These are phyloP conservation scores for Knoxdaviesia proteae DNA, from an alignment of 2,329 filamentous ascomycete species.

Conservation along the genomic window DNA sequence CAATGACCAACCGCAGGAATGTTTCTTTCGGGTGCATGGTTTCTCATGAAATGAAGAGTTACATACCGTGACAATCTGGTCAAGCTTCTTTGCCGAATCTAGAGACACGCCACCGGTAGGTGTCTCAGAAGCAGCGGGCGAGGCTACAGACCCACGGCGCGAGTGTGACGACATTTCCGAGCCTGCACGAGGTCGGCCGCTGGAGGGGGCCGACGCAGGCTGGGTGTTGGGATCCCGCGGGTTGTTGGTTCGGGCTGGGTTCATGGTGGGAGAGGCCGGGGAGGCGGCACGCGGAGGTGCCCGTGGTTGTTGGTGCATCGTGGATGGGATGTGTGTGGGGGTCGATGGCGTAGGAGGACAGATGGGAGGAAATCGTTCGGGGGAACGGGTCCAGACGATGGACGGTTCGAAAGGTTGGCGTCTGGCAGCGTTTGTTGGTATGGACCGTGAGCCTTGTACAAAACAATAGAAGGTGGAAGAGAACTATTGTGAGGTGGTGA, in stretches of 20 bases:
- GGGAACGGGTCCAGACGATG: too few relatives aligned
- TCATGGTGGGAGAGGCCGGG: constrained; percentile 41
- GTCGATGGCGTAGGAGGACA: neutral
- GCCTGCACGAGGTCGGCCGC: constrained; percentile 17
- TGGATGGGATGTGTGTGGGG: constrained; percentile 1
- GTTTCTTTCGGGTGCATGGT: neutral
- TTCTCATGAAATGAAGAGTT: constrained; percentile 14
- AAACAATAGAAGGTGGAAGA: too few relatives aligned
- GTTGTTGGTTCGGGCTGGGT: constrained; percentile 42
- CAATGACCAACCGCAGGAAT: neutral
- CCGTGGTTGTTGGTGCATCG: constrained; percentile 81
- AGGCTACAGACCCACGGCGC: constrained; percentile 19
- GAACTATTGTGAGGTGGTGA: too few relatives aligned
- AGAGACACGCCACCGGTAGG: constrained; percentile 28
- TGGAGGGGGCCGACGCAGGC: constrained; percentile 8
- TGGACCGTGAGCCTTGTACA: too few relatives aligned
- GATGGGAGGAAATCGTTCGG: neutral
- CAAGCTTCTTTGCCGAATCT: constrained; percentile 60
- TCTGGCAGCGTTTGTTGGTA: too few relatives aligned
- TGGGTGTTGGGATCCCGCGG: constrained; percentile 35
- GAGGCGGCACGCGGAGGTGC: constrained; percentile 52
- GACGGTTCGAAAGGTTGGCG: too few relatives aligned
- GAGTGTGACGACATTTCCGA: constrained; percentile 16
- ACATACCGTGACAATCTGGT: constrained; percentile 67
- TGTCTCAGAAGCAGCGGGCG: constrained; percentile 25